Base-by-base conservation (phyloP, 1,284 basidiomycete species). In the Marasmius fiardii region DNA sequence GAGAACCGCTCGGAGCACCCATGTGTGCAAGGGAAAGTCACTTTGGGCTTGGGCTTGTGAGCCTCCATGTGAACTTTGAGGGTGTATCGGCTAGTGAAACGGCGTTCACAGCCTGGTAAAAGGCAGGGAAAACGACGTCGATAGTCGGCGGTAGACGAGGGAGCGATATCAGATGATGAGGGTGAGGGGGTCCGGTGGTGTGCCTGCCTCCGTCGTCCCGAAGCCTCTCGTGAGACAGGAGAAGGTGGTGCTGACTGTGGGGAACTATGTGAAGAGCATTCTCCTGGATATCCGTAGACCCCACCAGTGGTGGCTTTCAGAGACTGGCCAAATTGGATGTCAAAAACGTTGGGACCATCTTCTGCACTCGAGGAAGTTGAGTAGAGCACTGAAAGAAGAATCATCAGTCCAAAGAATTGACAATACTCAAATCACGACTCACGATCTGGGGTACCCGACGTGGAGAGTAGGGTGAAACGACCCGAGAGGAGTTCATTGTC, bases 51-150 rank as follows among this genome's bases (percentile, higher is more conserved):
- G n/a, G 77, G 76, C 56, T 75, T 76, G 63, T 80, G 78, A 1
- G 78, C 75, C 54, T 77, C 75, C 73, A 77, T 75, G 61, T 80
- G 78, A 35, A 79, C 76, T 58, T 76, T 76, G 16, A 78, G 67
- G 10, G 78, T 79, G 60, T 80, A 79, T 57, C 78, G 74, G 55
- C 73, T 77, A 6, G 76, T 79, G 60, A 79, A 79, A 18, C 75
- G 71, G 41, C 78, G 72, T 26, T 67, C 64, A 61, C 78, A 80
- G 7, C 74, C 77, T 16, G 72, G 64, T 34, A 77, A 65, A 20
- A 71, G 65, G 58, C 78, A 80, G 16, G 76, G 76, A 56, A 77
- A 76, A n/a, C 75, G 72, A 11, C 76, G 70, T 56, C 72, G 68
- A 49, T 68, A 65, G 45, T 67, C 57, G 16, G 48, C 43, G 18